Percentiles rank a stretch among this genome's conserved stretches.
These are phyloP conservation scores for Triticum turgidum DNA, from an alignment of 176 grass and related monocot genomes.

Conservation along the genomic window DNA sequence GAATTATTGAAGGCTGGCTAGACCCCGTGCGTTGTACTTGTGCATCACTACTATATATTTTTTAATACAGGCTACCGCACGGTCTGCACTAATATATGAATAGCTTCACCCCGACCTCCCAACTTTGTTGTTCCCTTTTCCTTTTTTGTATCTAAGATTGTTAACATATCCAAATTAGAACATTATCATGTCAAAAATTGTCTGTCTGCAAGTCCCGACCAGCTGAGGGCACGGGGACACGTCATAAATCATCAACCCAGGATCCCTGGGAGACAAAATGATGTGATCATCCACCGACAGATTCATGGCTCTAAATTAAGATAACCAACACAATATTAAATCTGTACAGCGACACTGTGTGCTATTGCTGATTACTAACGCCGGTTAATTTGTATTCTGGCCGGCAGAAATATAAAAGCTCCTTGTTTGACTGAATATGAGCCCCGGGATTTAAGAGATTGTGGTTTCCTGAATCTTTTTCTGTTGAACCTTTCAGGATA, in stretches of 20 bases:
- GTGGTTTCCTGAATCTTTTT: neutral
- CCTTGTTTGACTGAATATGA: neutral
- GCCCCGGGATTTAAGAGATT: neutral
- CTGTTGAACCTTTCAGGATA: constrained; percentile 2
- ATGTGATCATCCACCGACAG: constrained; percentile 24
- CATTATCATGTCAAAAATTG: constrained; percentile 38
- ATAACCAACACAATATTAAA: neutral
- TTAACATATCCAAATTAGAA: constrained; percentile 36
- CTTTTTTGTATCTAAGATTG: constrained; percentile 29
- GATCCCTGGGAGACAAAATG: constrained; percentile 33
- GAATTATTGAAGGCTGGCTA: constrained; percentile 19
- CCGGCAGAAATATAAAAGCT: neutral
- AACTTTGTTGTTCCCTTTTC: neutral
- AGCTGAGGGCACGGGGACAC: constrained; percentile 21
- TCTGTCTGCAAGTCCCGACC: neutral
- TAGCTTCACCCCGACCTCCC: constrained; percentile 4
- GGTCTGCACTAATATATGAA: constrained; percentile 3
- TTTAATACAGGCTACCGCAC: constrained; percentile 23
- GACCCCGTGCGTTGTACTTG: constrained; percentile 18
- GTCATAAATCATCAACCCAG: constrained; percentile 6
- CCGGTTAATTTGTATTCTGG: neutral
- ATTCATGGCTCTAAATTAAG: constrained; percentile 26
- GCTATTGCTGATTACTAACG: neutral
- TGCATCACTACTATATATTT: neutral
- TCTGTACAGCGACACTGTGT: neutral